Conservation (phyloP, 1,284 basidiomycete species). For the Ganoderma boninense region DNA sequence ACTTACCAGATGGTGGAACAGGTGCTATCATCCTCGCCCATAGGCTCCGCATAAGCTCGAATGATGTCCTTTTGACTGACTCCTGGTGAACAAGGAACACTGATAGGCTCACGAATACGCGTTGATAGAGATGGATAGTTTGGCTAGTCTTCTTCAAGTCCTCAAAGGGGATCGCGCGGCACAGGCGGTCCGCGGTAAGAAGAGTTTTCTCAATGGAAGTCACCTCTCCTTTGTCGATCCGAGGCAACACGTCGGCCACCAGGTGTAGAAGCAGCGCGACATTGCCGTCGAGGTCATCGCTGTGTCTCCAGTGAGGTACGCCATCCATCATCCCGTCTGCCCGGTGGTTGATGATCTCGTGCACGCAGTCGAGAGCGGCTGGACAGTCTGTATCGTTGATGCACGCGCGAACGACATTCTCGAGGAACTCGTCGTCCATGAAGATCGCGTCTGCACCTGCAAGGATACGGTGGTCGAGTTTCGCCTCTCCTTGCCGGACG, state of each 20-base stretch:
- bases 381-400: slow-evolving; percentile 24
- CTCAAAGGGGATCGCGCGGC: slow-evolving; percentile 32
- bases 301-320: slow-evolving; percentile 31
- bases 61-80: slow-evolving; percentile 16
- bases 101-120: slow-evolving; percentile 27
- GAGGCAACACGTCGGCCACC: slow-evolving; percentile 26
- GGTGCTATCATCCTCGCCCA: slow-evolving; percentile 20
- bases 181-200: slow-evolving; percentile 22
- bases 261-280: slow-evolving; percentile 28
- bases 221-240: slow-evolving; percentile 20
- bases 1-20: slow-evolving; percentile 15
- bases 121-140: slow-evolving; percentile 22
- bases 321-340: slow-evolving; percentile 27
- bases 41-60: slow-evolving; percentile 30
- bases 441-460: slow-evolving; percentile 33
- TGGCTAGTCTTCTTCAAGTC: slow-evolving; percentile 15
- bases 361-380: slow-evolving; percentile 24
- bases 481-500: slow-evolving; percentile 15
- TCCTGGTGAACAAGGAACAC: slow-evolving; percentile 14
- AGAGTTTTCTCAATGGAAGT: slow-evolving; percentile 17
- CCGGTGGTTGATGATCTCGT: slow-evolving; percentile 31
- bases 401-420: slow-evolving; percentile 27
- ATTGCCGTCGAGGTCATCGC: slow-evolving; percentile 21
- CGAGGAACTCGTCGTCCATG: slow-evolving; percentile 37
- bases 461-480: slow-evolving; percentile 31